These are phyloP conservation scores for Solanum clarkiae DNA, from an alignment of 257 asterid species.

Conservation along the genomic window DNA sequence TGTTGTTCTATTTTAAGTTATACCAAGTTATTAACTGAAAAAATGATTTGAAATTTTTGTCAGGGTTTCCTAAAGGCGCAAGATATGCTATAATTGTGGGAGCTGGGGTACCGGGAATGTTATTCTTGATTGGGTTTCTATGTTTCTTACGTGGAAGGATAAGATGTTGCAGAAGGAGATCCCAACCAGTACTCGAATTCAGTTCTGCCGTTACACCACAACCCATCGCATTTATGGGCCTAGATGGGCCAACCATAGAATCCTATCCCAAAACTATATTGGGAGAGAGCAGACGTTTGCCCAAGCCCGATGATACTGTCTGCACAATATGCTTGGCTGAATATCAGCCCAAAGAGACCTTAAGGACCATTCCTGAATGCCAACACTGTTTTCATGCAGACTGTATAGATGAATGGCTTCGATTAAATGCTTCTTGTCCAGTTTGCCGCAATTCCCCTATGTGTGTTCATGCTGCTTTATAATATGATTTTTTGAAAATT, in stretches of 20 bases:
- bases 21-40: background rate
- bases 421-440: conserved; percentile 36
- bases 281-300: conserved; percentile 41
- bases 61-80: conserved; percentile 30
- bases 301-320: conserved; percentile 25
- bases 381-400: conserved; percentile 40
- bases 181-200: conserved; percentile 14
- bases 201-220: conserved; percentile 7
- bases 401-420: conserved; percentile 54
- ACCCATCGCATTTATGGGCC: conserved; percentile 4
- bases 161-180: background rate
- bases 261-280: conserved; percentile 39
- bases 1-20: background rate
- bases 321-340: conserved; percentile 41
- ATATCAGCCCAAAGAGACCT: conserved; percentile 33
- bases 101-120: conserved; percentile 31
- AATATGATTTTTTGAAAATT: background rate
- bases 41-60: background rate
- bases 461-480: background rate
- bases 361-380: conserved; percentile 43
- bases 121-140: conserved; percentile 21
- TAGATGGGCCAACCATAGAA: conserved; percentile 30
- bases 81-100: conserved; percentile 28
- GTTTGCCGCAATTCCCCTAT: conserved; percentile 35
- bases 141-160: conserved; percentile 15